A percentile compares a stretch with the other conserved stretches of the same genome.
Evolutionary conservation across 148 eudicot genomes (phyloP).

Genomic region (Polygonum aviculare): DNA sequence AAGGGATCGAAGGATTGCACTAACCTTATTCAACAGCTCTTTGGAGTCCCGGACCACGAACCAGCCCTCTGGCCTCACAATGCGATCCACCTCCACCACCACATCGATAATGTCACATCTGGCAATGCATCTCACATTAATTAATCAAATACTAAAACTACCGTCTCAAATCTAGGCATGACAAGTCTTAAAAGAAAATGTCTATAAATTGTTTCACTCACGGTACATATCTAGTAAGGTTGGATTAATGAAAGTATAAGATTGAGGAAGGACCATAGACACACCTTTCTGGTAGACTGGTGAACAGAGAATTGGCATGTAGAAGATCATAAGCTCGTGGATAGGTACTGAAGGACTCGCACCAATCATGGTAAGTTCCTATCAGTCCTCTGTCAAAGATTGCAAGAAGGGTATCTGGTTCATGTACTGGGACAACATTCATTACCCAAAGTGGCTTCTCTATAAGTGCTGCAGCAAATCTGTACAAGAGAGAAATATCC

Average conservation of each 20-base stretch:
- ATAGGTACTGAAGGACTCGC: constrained; percentile 91
- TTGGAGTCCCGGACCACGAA: constrained; percentile 54
- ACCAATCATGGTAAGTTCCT: constrained; percentile 93
- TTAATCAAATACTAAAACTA: neutral
- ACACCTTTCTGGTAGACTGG: constrained; percentile 65
- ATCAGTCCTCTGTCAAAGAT: constrained; percentile 90
- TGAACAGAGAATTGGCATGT: constrained; percentile 74
- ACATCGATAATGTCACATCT: constrained; percentile 69
- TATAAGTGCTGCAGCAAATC: constrained; percentile 80
- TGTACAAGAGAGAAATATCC: constrained; percentile 17
- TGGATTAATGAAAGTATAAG: too few relatives aligned
- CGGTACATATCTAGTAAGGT: too few relatives aligned
- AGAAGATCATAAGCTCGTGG: constrained; percentile 87
- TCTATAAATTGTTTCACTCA: too few relatives aligned
- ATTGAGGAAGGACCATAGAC: neutral
- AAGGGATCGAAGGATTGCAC: constrained; percentile 56
- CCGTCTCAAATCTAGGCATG: neutral
- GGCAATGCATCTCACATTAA: constrained; percentile 12
- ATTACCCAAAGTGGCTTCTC: constrained; percentile 79
- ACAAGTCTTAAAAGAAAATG: too few relatives aligned
- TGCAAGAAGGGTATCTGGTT: constrained; percentile 61
- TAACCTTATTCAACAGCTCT: constrained; percentile 35
- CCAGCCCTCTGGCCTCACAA: constrained; percentile 72
- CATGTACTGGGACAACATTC: constrained; percentile 81
- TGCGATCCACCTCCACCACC: constrained; percentile 76